phyloP scores from a whole-genome alignment of 1,139 yeast genomes.

The Maudiozyma humilis region DNA sequence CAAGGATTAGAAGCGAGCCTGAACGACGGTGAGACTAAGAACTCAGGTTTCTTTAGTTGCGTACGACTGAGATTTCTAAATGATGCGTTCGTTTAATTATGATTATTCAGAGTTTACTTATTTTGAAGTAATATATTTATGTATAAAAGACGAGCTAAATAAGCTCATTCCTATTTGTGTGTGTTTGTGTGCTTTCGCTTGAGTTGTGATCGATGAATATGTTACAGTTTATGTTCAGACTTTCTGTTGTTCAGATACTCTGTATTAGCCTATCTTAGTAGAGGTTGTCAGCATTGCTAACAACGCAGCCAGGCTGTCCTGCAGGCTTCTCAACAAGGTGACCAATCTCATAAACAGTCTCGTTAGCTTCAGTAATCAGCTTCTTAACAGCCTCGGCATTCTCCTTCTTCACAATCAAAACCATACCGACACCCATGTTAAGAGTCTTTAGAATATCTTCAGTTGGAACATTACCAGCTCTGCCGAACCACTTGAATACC shows the following conservation, averaged over 20 bases:
- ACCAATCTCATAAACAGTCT: conserved; percentile 76
- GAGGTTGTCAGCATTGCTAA: conserved; percentile 52
- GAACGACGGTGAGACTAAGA: too few species aligned
- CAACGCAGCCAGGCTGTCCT: conserved; percentile 56
- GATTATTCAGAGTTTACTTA: neutral
- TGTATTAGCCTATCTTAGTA: conserved; percentile 35
- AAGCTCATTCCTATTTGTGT: too few species aligned
- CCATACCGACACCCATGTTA: conserved; percentile 97
- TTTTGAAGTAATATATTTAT: neutral
- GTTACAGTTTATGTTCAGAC: neutral
- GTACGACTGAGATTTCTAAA: neutral
- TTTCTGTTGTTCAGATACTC: neutral
- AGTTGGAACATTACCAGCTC: conserved; percentile 82
- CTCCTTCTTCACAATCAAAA: conserved; percentile 61
- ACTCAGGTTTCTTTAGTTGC: too few species aligned
- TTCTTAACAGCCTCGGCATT: conserved; percentile 52
- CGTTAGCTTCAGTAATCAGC: conserved; percentile 56
- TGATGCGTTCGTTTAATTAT: neutral
- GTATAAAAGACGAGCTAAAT: neutral
- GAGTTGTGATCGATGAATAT: neutral
- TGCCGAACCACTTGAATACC: conserved; percentile 90
- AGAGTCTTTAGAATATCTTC: conserved; percentile 82
- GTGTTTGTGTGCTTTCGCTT: too few species aligned
- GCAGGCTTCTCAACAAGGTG: conserved; percentile 47
- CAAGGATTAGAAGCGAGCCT: too few species aligned